A percentile compares a stretch with the other conserved stretches of the same genome.
Evolutionary conservation across 83 land plant species (phyloP).

Genomic region (Thuja plicata): DNA sequence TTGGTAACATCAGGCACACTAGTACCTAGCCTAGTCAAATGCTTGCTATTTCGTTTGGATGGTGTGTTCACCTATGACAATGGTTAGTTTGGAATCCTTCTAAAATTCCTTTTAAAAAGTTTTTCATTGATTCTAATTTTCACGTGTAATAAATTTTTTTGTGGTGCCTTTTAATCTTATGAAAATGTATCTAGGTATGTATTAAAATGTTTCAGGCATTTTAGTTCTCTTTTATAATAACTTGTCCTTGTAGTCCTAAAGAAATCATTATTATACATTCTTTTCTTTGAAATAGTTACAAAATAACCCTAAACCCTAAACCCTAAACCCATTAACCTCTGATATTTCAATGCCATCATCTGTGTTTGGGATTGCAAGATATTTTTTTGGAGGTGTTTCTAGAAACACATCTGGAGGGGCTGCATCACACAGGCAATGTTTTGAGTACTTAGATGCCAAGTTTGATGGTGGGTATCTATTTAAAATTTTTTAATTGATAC

Average conservation of each 20-base stretch:
- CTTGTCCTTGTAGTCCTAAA: not conserved
- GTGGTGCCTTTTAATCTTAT: not conserved
- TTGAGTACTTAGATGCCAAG: not conserved
- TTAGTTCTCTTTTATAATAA: not conserved
- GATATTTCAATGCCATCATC: not conserved
- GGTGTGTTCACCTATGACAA: slow-evolving; percentile 50
- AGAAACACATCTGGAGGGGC: not conserved
- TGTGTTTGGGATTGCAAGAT: not conserved
- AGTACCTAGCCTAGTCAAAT: slow-evolving; percentile 87
- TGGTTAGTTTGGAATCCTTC: slow-evolving; percentile 43
- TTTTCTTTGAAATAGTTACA: not conserved
- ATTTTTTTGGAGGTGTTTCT: not conserved
- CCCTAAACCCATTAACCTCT: too few relatives aligned
- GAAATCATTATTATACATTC: not conserved
- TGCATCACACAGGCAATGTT: not conserved
- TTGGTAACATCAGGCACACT: slow-evolving; percentile 86
- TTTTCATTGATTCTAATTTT: not conserved
- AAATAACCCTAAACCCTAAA: too few relatives aligned
- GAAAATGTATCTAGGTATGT: not conserved
- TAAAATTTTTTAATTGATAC: not conserved
- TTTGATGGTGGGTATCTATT: not conserved
- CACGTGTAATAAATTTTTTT: not conserved
- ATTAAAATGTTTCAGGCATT: not conserved
- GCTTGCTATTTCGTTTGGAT: slow-evolving; percentile 72
- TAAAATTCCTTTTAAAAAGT: not conserved